Evolutionary conservation across 768 basidiomycete species (phyloP).

Genomic region (Suillus clintonianus): DNA sequence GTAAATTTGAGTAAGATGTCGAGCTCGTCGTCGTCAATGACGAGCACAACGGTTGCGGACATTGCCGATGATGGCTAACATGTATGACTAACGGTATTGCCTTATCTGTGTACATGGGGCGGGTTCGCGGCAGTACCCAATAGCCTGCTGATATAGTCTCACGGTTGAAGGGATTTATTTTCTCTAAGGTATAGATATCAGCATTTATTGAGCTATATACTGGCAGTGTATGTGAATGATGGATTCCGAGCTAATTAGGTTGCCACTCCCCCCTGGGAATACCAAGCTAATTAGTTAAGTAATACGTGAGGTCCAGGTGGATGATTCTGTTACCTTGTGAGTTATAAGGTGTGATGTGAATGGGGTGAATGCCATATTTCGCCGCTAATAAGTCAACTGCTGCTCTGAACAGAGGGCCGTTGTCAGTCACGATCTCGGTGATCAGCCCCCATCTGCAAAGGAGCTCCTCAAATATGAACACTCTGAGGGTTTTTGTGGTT

Average conservation of each 20-base stretch:
- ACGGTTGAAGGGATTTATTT: neutral
- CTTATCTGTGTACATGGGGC: neutral
- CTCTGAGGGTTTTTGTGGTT: constrained; percentile 4
- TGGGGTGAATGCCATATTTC: neutral
- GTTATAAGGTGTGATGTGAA: neutral
- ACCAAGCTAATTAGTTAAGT: too few relatives aligned
- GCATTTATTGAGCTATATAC: neutral
- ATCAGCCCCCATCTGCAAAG: constrained; percentile 8
- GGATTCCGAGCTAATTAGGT: neutral
- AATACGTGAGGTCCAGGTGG: too few relatives aligned
- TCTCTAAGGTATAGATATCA: neutral
- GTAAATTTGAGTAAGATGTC: neutral
- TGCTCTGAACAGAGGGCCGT: neutral
- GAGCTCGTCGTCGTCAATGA: neutral
- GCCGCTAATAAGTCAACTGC: neutral
- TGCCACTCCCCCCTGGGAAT: too few relatives aligned
- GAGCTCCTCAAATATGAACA: constrained; percentile 23
- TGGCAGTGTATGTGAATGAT: neutral
- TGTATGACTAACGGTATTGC: neutral
- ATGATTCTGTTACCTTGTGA: neutral
- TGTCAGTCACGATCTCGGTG: constrained; percentile 10
- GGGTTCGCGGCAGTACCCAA: neutral
- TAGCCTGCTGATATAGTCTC: neutral
- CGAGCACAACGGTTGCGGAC: neutral
- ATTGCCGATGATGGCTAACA: neutral